Evolutionary conservation across 2,329 filamentous ascomycete species (phyloP).

Genomic region (Cryphonectria naterciae): DNA sequence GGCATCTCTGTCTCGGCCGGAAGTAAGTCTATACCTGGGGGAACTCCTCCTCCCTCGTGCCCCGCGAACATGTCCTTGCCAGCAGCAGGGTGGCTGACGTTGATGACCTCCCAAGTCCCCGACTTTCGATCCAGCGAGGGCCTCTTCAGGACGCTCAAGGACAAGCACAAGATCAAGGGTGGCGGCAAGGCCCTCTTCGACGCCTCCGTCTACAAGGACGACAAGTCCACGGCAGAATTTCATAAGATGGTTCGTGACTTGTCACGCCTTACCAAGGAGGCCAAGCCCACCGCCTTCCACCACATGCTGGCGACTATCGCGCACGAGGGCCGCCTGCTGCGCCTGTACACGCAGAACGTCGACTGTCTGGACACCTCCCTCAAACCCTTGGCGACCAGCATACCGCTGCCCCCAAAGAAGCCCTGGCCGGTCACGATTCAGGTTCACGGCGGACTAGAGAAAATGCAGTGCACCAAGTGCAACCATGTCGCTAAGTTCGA

Average conservation of each 20-base stretch:
- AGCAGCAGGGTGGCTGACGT: slow-evolving; percentile 14
- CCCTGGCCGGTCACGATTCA: slow-evolving; percentile 95
- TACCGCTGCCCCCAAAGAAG: slow-evolving; percentile 80
- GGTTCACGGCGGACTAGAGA: slow-evolving; percentile 88
- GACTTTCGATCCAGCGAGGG: slow-evolving; percentile 94
- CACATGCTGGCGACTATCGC: slow-evolving; percentile 90
- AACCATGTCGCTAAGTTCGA: slow-evolving; percentile 76
- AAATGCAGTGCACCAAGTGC: slow-evolving; percentile 98
- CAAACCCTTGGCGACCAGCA: slow-evolving; percentile 75
- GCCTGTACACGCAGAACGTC: slow-evolving; percentile 95
- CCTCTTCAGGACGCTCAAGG: slow-evolving; percentile 82
- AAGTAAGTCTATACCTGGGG: slow-evolving; percentile 58
- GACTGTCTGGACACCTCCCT: slow-evolving; percentile 91
- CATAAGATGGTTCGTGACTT: slow-evolving; percentile 95
- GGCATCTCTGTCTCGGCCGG: slow-evolving; percentile 97
- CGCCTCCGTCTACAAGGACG: slow-evolving; percentile 94
- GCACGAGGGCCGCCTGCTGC: slow-evolving; percentile 81
- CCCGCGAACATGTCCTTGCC: slow-evolving; percentile 2
- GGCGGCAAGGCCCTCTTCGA: slow-evolving; percentile 97
- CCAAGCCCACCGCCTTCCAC: slow-evolving; percentile 86
- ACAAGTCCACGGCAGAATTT: slow-evolving; percentile 85
- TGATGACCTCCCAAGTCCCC: slow-evolving; percentile 63
- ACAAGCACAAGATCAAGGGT: slow-evolving; percentile 86
- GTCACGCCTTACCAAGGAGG: slow-evolving; percentile 75
- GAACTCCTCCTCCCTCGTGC: too few relatives aligned